Conservation (phyloP, 164 flowering plant genomes). For the Vitis riparia region DNA sequence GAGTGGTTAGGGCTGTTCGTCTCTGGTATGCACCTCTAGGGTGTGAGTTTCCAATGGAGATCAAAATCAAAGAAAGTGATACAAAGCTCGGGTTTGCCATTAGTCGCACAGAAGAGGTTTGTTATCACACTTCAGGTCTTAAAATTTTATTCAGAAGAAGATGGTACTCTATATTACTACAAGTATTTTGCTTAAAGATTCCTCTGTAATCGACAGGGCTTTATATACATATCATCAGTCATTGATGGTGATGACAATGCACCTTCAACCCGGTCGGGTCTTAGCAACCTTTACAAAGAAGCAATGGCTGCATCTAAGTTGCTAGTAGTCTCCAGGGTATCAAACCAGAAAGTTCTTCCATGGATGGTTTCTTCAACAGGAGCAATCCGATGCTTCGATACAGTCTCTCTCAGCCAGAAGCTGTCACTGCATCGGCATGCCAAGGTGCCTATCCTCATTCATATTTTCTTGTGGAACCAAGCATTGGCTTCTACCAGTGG, state of each 20-base stretch:
- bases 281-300: constrained; percentile 62
- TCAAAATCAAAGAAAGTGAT: constrained; percentile 66
- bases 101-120: constrained; percentile 94
- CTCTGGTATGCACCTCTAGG: constrained; percentile 87
- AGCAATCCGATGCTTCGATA: constrained; percentile 83
- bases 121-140: not conserved
- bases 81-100: constrained; percentile 87
- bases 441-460: constrained; percentile 63
- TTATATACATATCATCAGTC: constrained; percentile 83
- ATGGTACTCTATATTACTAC: not conserved
- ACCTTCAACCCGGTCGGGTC: constrained; percentile 75
- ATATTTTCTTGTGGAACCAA: constrained; percentile 69
- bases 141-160: no score
- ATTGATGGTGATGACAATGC: constrained; percentile 50
- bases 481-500: constrained; percentile 22
- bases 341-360: constrained; percentile 85
- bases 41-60: constrained; percentile 68
- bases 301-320: constrained; percentile 53
- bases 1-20: constrained; percentile 91
- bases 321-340: constrained; percentile 73
- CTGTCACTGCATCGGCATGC: constrained; percentile 92
- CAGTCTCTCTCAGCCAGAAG: constrained; percentile 90
- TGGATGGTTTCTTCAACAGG: constrained; percentile 93
- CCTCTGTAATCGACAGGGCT: constrained; percentile 51
- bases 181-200: not conserved